Conservation (phyloP, 2,329 filamentous ascomycete species). For the Scedosporium boydii region DNA sequence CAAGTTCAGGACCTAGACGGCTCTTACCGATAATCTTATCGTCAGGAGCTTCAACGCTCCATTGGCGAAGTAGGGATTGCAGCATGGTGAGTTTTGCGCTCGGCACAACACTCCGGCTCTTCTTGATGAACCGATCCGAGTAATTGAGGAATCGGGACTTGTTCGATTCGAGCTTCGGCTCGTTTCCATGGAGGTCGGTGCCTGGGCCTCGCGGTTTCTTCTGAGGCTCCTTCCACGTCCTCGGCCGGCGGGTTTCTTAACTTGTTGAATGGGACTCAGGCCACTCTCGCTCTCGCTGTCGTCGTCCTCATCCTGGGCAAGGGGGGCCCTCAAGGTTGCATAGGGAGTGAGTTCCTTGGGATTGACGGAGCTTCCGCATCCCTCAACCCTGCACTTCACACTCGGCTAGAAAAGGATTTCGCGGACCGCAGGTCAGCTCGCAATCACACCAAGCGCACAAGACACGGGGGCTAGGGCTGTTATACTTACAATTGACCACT, state of each 20-base stretch:
- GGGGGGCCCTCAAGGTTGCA: too few relatives aligned
- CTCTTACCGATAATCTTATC: slow-evolving; percentile 30
- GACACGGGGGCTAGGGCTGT: background rate
- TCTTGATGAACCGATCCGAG: background rate
- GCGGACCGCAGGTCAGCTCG: background rate
- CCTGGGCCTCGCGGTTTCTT: background rate
- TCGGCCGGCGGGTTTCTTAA: too few relatives aligned
- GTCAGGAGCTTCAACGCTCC: slow-evolving; percentile 18
- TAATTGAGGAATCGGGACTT: background rate
- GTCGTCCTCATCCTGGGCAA: too few relatives aligned
- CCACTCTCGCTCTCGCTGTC: too few relatives aligned
- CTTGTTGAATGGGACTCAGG: too few relatives aligned
- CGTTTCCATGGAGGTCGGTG: background rate
- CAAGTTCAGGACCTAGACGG: too few relatives aligned
- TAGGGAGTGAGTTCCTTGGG: too few relatives aligned
- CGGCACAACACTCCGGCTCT: background rate
- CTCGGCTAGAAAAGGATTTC: background rate
- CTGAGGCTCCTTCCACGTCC: too few relatives aligned
- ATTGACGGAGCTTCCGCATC: too few relatives aligned
- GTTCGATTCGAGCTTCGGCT: background rate
- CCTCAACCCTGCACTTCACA: too few relatives aligned
- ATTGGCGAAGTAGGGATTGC: slow-evolving; percentile 14
- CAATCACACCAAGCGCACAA: too few relatives aligned
- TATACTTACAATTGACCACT: background rate
- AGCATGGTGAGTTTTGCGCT: slow-evolving; percentile 23